phyloP scores from a whole-genome alignment of 441 rosid species.

The Aquilaria agallochum region DNA sequence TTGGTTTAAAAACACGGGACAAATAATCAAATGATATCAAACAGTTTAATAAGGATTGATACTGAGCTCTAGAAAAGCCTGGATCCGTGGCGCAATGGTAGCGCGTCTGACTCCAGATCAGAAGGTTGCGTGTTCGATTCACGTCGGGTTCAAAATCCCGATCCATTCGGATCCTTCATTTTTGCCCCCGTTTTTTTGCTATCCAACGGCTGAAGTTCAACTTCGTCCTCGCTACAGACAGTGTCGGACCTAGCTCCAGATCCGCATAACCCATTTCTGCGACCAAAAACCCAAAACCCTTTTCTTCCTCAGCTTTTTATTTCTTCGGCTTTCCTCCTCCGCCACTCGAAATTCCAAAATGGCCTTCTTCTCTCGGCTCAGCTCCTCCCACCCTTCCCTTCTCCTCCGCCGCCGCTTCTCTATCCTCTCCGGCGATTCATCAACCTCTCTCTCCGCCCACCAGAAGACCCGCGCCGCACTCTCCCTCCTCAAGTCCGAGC shows the following conservation, averaged over 20 bases:
- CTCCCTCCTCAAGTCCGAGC: slow-evolving; percentile 60
- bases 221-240: too few species aligned
- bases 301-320: neutral
- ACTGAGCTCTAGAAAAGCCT: too few species aligned
- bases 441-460: slow-evolving; percentile 46
- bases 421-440: slow-evolving; percentile 40
- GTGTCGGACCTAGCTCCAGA: too few species aligned
- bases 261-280: too few species aligned
- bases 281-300: slow-evolving; percentile 9
- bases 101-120: slow-evolving; percentile 99
- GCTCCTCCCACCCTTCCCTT: slow-evolving; percentile 18
- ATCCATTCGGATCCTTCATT: neutral
- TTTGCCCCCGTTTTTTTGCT: neutral
- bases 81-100: slow-evolving; percentile 99
- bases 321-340: too few species aligned
- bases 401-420: slow-evolving; percentile 25
- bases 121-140: slow-evolving; percentile 99
- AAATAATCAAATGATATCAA: too few species aligned
- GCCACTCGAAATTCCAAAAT: slow-evolving; percentile 17
- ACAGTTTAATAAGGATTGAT: too few species aligned
- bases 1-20: too few species aligned
- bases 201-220: too few species aligned
- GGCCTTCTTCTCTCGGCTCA: slow-evolving; percentile 59
- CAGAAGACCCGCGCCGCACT: slow-evolving; percentile 65
- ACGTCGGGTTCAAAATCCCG: slow-evolving; percentile 66